These are phyloP conservation scores for Neoboletus brunneissimus DNA, from an alignment of 768 basidiomycete species.

Conservation along the genomic window DNA sequence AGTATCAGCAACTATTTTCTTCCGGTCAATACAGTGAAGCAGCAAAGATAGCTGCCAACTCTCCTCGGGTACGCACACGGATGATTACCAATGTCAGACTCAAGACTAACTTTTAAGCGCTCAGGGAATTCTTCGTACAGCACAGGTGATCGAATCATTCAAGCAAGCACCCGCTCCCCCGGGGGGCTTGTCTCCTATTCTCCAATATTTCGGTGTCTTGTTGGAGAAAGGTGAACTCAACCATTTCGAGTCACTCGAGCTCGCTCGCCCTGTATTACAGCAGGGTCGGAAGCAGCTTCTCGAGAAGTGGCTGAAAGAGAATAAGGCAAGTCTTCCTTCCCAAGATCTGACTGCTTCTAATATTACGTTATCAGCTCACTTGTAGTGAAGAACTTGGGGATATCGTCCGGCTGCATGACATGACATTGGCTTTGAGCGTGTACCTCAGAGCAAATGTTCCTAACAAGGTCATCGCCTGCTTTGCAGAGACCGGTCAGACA, in stretches of 20 bases:
- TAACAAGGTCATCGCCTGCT: conserved; percentile 98
- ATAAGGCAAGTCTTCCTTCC: conserved; percentile 60
- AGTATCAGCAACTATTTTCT: conserved; percentile 89
- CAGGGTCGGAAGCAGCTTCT: conserved; percentile 96
- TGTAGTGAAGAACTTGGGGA: conserved; percentile 99
- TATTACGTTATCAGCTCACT: conserved; percentile 60
- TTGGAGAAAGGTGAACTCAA: conserved; percentile 98
- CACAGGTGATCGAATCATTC: conserved; percentile 95
- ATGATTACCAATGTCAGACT: neutral
- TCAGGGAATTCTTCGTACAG: conserved; percentile 91
- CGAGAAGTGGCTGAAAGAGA: conserved; percentile 99
- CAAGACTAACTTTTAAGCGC: conserved; percentile 6
- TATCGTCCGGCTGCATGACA: conserved; percentile 90
- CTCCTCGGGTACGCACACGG: conserved; percentile 67
- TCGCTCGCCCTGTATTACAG: conserved; percentile 92
- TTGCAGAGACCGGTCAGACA: conserved; percentile 97
- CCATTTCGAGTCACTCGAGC: conserved; percentile 91
- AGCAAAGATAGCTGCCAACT: conserved; percentile 97
- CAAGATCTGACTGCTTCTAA: conserved; percentile 15
- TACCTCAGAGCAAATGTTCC: conserved; percentile 97
- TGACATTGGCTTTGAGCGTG: conserved; percentile 95
- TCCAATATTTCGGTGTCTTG: conserved; percentile 98
- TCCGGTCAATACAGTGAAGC: conserved; percentile 89
- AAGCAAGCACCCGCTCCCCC: conserved; percentile 90
- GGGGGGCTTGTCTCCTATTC: conserved; percentile 89